phyloP scores from a whole-genome alignment of 257 asterid genomes.

The Forsythia viridissima region DNA sequence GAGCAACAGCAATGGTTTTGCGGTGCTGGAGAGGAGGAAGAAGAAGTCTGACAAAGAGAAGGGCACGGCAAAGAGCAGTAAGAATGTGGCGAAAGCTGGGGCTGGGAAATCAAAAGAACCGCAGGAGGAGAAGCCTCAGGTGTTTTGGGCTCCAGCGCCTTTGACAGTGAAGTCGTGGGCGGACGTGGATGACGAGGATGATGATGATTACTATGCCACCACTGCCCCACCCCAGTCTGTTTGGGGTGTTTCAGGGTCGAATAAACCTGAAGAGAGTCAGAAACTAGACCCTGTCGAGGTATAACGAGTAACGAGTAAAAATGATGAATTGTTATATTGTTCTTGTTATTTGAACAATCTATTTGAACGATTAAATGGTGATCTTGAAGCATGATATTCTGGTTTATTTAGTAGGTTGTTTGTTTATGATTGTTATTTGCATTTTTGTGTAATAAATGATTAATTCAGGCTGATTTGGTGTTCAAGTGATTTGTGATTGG shows the following conservation, averaged over 20 bases:
- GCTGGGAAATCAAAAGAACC: slow-evolving; percentile 41
- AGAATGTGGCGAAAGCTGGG: slow-evolving; percentile 27
- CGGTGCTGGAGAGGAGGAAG: slow-evolving; percentile 77
- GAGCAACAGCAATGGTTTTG: slow-evolving; percentile 67
- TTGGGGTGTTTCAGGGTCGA: slow-evolving; percentile 45
- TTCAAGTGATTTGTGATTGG: not conserved
- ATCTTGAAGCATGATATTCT: not conserved
- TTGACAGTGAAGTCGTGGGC: slow-evolving; percentile 75
- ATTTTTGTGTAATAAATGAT: not conserved
- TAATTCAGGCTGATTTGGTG: slow-evolving; percentile 1
- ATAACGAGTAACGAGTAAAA: slow-evolving; percentile 13
- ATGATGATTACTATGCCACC: slow-evolving; percentile 75
- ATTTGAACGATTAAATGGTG: not conserved
- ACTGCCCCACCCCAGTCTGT: slow-evolving; percentile 71
- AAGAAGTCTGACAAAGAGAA: slow-evolving; percentile 68
- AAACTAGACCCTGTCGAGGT: slow-evolving; percentile 63
- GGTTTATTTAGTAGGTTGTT: not conserved
- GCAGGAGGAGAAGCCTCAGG: slow-evolving; percentile 44
- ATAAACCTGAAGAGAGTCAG: slow-evolving; percentile 28
- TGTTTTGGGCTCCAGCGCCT: slow-evolving; percentile 78
- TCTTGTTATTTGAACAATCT: not conserved
- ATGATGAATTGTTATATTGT: not conserved
- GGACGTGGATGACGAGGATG: slow-evolving; percentile 80
- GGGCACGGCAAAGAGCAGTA: slow-evolving; percentile 48
- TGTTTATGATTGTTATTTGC: not conserved